phyloP scores from a whole-genome alignment of 2,329 filamentous ascomycete genomes.

The Colletotrichum tamarilloi region DNA sequence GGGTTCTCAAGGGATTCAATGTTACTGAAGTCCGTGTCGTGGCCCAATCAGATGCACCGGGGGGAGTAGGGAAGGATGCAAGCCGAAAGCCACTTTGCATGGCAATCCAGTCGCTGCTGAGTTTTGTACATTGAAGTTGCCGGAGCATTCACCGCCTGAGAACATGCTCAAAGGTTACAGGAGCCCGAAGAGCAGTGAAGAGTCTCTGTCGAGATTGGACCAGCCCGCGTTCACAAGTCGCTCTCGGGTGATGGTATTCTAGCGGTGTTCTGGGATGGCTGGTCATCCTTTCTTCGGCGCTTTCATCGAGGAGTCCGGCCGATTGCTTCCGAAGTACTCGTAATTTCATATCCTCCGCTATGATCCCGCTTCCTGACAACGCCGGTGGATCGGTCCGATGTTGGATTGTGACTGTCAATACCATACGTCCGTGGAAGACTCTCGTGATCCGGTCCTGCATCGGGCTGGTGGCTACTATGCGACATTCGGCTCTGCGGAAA shows the following conservation, averaged over 20 bases:
- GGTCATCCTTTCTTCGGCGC: not conserved
- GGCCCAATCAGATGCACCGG: not conserved
- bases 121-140: not conserved
- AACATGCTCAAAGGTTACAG: not conserved
- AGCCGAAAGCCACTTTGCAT: not conserved
- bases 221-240: not conserved
- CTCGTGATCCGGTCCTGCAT: not conserved
- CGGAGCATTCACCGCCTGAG: not conserved
- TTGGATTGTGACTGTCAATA: not conserved
- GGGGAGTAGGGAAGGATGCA: not conserved
- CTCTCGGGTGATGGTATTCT: not conserved
- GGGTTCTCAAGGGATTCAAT: not conserved
- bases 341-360: not conserved
- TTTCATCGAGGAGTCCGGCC: too few relatives aligned
- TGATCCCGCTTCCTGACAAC: not conserved
- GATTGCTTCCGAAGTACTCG: too few relatives aligned
- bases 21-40: not conserved
- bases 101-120: not conserved
- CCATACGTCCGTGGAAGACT: not conserved
- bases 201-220: not conserved
- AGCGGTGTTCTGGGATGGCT: not conserved
- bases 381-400: not conserved
- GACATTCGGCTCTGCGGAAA: not conserved
- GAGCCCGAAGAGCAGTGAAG: not conserved
- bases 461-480: not conserved